phyloP scores from a whole-genome alignment of 148 eudicot genomes.

The Nepenthes mirabilis region DNA sequence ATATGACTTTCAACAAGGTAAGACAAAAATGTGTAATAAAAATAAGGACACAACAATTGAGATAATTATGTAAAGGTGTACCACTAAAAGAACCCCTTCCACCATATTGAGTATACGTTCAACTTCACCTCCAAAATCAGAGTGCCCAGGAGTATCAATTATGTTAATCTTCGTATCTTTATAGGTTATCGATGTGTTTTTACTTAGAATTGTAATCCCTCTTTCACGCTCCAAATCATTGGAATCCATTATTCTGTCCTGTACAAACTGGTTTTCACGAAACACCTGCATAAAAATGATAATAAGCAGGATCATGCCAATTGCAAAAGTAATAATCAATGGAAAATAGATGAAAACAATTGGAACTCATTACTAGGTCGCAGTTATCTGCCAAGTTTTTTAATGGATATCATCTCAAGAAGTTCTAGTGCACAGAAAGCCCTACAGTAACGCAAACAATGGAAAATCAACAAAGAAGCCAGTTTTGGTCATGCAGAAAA shows the following conservation, averaged over 20 bases:
- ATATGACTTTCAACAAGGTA: not conserved
- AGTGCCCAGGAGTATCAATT: conserved; percentile 98
- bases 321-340: conserved; percentile 1
- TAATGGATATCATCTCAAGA: not conserved
- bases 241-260: conserved; percentile 98
- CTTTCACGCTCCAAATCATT: conserved; percentile 98
- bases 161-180: conserved; percentile 90
- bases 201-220: conserved; percentile 95
- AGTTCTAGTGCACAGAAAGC: too few species aligned
- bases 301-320: conserved; percentile 1
- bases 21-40: not conserved
- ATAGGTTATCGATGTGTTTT: conserved; percentile 82
- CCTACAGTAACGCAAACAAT: too few species aligned
- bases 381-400: too few species aligned
- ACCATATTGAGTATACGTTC: conserved; percentile 98
- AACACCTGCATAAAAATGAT: conserved; percentile 56
- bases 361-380: not conserved
- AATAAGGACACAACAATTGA: not conserved
- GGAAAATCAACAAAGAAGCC: too few species aligned
- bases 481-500: too few species aligned
- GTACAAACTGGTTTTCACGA: conserved; percentile 89
- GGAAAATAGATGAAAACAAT: not conserved
- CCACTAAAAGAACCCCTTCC: conserved; percentile 96
- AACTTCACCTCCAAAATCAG: conserved; percentile 99
- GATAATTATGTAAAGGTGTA: conserved; percentile 11